Evolutionary conservation across 176 grass and related monocot genomes (phyloP).

Genomic region (Neostapfia colusana): DNA sequence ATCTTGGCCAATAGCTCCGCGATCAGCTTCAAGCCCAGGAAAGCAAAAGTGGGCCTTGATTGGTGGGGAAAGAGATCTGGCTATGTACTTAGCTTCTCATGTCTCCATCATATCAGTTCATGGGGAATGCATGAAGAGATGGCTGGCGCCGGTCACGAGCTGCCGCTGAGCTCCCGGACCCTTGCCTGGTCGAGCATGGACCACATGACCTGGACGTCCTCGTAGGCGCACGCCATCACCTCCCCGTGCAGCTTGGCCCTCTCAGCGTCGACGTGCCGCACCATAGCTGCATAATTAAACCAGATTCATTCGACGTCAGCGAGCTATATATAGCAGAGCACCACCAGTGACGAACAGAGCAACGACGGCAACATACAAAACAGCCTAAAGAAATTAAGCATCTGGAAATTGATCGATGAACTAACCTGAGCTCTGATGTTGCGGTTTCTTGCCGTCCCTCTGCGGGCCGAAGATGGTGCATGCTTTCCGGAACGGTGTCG

Average conservation of each 20-base stretch:
- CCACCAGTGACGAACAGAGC: neutral
- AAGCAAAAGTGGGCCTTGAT: neutral
- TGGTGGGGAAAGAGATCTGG: constrained; percentile 4
- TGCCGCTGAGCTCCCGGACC: constrained; percentile 34
- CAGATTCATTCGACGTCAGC: neutral
- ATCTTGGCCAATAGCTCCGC: neutral
- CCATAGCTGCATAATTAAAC: constrained; percentile 13
- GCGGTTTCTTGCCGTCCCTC: constrained; percentile 49
- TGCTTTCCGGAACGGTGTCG: constrained; percentile 71
- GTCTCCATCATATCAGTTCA: neutral
- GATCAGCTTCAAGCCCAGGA: neutral
- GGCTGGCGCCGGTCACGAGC: constrained; percentile 37
- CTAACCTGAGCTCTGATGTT: constrained; percentile 18
- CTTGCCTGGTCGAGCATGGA: constrained; percentile 76
- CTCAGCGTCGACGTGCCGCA: constrained; percentile 36
- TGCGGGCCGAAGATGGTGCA: constrained; percentile 48
- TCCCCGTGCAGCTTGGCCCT: constrained; percentile 66
- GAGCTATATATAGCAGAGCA: too few relatives aligned
- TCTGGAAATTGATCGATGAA: neutral
- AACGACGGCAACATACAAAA: neutral
- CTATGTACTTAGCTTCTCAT: constrained; percentile 26
- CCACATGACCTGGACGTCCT: constrained; percentile 85
- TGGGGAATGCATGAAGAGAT: neutral
- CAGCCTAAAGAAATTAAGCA: neutral
- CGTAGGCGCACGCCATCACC: constrained; percentile 73